Evolutionary conservation across 768 basidiomycete genomes (phyloP).

Genomic region (Leccinum arenicola): DNA sequence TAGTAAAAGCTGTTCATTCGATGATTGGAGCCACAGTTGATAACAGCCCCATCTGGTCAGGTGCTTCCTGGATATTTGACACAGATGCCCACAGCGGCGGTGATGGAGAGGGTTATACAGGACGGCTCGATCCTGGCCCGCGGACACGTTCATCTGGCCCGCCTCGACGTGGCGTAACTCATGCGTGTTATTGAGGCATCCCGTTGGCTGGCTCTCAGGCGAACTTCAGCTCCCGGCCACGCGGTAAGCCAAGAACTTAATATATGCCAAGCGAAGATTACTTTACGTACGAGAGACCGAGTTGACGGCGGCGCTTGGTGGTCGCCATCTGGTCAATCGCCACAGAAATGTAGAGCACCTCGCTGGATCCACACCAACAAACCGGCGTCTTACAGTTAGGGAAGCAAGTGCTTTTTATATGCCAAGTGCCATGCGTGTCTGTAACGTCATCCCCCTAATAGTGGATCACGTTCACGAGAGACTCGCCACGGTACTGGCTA

Average conservation of each 20-base stretch:
- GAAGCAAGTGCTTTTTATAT: not conserved
- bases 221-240: not conserved
- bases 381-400: not conserved
- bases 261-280: not conserved
- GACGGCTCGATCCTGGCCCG: not conserved
- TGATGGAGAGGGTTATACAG: not conserved
- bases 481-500: conserved; percentile 1
- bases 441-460: not conserved
- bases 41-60: not conserved
- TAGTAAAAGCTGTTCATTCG: not conserved
- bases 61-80: not conserved
- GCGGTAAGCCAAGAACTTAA: conserved; percentile 1
- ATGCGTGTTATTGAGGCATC: not conserved
- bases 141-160: not conserved
- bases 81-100: not conserved
- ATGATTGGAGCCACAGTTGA: not conserved
- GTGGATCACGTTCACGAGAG: not conserved
- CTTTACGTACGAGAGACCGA: conserved; percentile 4
- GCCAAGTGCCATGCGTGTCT: not conserved
- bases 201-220: not conserved
- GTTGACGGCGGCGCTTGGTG: not conserved
- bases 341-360: conserved; percentile 4
- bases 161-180: not conserved
- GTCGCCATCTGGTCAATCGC: not conserved
- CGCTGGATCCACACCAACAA: conserved; percentile 3